Evolutionary conservation across 192 early-diverging fungal species (phyloP), one percentile per base, ranked within the genome.

Genomic region (Lobosporangium transversale): DNA sequence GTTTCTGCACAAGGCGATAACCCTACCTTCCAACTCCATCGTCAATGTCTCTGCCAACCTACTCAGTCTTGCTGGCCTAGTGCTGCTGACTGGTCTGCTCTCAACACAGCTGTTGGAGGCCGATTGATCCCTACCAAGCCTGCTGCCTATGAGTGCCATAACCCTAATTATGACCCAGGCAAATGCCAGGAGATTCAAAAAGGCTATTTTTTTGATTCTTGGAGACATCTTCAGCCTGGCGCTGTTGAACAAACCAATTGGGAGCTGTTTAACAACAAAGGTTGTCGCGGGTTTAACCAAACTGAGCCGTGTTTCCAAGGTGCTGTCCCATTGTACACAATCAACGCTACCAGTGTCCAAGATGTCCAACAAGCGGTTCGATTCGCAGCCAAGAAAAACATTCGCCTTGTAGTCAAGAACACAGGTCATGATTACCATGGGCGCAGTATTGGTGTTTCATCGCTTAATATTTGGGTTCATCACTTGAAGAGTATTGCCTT

Each of bases 341-440:
- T 74, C 43, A 62, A 80, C 26, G 70, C 78, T n/a, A 44, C 56
- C 4, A 64, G 30, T 40, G 32, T 66, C 20, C 58, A 58, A 21
- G 75, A 84, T 40, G 55, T 84, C 24, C 62, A 63, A 21, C 23
- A 64, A 10, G 50, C 65, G 2, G 59, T 84, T 23, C 49, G 48
- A 15, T 84, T 84, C 62, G 80, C 79, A 21, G 29, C 56, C 4
- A 50, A 70, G 20, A 43, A 87, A 42, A 78, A 84, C 20, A 55
- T 88, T 40, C 71, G 80, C 7, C 69, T 88, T 11, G 86, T 67
- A 30, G 71, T 88, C 44, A 87, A 88, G 58, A 86, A 86, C 53
- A 83, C 87, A 9, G 87, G 87, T 0, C 86, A 88, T 49, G 84
- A 86, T 33, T 80, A 36, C 21, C 49, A 70, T 3, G 86, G 87